phyloP scores from a whole-genome alignment of 371 early-diverging fungal species.

The Syncephalastrum contaminatum region DNA sequence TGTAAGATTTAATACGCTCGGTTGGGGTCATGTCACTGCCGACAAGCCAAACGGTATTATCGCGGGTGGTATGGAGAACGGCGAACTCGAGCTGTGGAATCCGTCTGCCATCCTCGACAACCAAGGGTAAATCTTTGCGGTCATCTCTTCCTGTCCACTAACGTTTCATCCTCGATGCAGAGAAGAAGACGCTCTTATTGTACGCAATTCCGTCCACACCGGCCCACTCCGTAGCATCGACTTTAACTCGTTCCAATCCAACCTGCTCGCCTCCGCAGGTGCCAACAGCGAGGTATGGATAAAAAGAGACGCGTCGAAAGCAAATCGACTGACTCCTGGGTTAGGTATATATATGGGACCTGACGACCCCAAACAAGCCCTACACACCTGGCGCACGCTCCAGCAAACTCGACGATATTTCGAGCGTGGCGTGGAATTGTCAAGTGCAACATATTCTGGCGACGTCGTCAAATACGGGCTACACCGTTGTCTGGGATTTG shows the following conservation, averaged over 20 bases:
- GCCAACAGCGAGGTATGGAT: conserved; percentile 80
- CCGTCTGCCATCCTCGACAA: conserved; percentile 71
- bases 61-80: conserved; percentile 96
- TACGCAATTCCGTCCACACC: conserved; percentile 73
- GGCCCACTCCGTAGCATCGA: conserved; percentile 92
- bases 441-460: conserved; percentile 93
- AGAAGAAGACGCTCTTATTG: conserved; percentile 56
- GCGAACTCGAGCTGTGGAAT: conserved; percentile 89
- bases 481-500: conserved; percentile 95
- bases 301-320: not conserved
- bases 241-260: conserved; percentile 86
- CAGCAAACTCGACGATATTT: conserved; percentile 83
- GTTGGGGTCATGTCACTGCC: conserved; percentile 70
- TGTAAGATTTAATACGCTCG: conserved; percentile 74
- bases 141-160: conserved; percentile 7
- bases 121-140: conserved; percentile 39
- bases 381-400: conserved; percentile 88
- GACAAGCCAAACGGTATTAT: conserved; percentile 77
- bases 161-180: conserved; percentile 8
- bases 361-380: conserved; percentile 80
- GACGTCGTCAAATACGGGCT: conserved; percentile 86
- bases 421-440: conserved; percentile 90
- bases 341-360: conserved; percentile 93
- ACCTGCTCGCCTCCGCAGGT: conserved; percentile 89
- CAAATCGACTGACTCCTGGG: conserved; percentile 1